A percentile compares a stretch with the other conserved stretches of the same genome.
phyloP scores from a whole-genome alignment of 352 stramenopile genomes.

The Phytopythium ostracodes region DNA sequence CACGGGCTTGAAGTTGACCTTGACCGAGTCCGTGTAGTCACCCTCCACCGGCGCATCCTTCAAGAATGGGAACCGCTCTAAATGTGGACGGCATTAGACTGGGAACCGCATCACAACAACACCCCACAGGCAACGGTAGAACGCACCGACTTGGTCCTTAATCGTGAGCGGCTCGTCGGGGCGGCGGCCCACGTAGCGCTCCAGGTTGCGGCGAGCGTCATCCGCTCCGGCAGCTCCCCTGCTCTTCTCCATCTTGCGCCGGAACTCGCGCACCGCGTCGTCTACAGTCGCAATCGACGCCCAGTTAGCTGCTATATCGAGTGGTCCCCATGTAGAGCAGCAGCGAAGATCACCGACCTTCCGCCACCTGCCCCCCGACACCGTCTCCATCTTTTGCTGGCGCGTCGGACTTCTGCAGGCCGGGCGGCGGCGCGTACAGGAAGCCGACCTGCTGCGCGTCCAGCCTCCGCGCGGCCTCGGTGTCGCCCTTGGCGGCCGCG shows the following conservation, averaged over 20 bases:
- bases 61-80: slow-evolving; percentile 85
- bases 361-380: slow-evolving; percentile 9
- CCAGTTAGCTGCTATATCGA: background rate
- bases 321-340: too few relatives aligned
- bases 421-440: slow-evolving; percentile 68
- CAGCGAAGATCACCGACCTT: slow-evolving; percentile 12
- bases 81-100: background rate
- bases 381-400: slow-evolving; percentile 22
- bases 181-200: slow-evolving; percentile 66
- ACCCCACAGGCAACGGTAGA: background rate
- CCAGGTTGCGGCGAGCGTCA: slow-evolving; percentile 43
- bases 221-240: slow-evolving; percentile 10
- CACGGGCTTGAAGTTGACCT: slow-evolving; percentile 87
- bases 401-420: slow-evolving; percentile 46
- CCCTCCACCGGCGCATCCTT: slow-evolving; percentile 87
- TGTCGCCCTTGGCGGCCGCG: slow-evolving; percentile 52
- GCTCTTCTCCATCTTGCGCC: slow-evolving; percentile 43
- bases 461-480: slow-evolving; percentile 30
- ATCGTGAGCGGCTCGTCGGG: slow-evolving; percentile 73
- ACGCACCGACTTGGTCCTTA: slow-evolving; percentile 66
- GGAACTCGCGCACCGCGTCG: slow-evolving; percentile 66
- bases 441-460: slow-evolving; percentile 66
- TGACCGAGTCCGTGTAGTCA: slow-evolving; percentile 73
- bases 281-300: slow-evolving; percentile 16
- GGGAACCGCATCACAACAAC: too few relatives aligned